Evolutionary conservation across 1,284 basidiomycete genomes (phyloP), one percentile per base, ranked within the genome.

Genomic region (Cutaneotrichosporon dermatis): DNA sequence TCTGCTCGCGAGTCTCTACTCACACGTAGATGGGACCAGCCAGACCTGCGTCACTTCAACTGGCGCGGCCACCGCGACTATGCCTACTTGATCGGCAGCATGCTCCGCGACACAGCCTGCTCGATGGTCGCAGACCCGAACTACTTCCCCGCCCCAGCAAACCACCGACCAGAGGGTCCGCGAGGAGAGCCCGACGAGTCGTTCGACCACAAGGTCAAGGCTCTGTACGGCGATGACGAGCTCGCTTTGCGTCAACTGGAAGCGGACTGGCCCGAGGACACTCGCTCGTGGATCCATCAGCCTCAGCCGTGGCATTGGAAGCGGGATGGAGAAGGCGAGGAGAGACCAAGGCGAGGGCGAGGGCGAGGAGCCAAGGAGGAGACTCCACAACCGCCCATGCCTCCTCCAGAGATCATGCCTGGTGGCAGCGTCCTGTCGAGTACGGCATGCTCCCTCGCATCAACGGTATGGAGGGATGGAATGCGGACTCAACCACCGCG

Each of bases 21-120:
- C n/a, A 25, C 25, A 25, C 25, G 16, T 53, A 77, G 76, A 48
- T 79, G 75, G 75, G 69, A 70, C 12, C 65, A 72, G 48, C 68
- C 75, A 4, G 77, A 79, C 60, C 68, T 64, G 33, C 67, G 77
- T 0, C 77, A 79, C 54, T 60, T 79, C 61, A 75, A 75, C 55
- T 50, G 67, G 1, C 66, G 68, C 2, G 76, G 77, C 1, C 77
- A 79, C 61, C 66, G 69, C 5, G 77, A 79, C 56, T 61, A 76
- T 10, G 69, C 67, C 1, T 68, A 68, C 55, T 63, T 79, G 13
- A 62, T 73, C 10, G 68, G 68, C 3, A 70, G 71, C 36, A 62
- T 79, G 15, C 42, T 77, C 8, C 66, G 68, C 36, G 76, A 79
- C 54, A 66, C 65, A 10, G 62, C 72, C 1, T 79, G 77, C 55